Percentiles rank a stretch among this genome's conserved stretches.
phyloP scores from a whole-genome alignment of 2,329 filamentous ascomycete genomes.

The Trichoderma pleuroti region DNA sequence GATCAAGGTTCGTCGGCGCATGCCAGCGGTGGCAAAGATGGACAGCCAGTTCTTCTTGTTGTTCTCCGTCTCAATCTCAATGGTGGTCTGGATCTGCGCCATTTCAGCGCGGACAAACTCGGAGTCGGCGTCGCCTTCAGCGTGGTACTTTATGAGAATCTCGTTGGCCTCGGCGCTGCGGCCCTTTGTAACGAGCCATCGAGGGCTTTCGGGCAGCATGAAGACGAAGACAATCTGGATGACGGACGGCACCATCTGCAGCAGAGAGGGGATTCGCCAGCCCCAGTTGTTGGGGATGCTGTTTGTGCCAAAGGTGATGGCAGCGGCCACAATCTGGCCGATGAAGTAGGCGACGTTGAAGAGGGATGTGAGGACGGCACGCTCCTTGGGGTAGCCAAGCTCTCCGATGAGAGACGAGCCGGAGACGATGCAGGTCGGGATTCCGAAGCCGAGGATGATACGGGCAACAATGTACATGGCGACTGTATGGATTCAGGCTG shows the following conservation, averaged over 20 bases:
- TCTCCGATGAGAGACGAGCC: constrained; percentile 3
- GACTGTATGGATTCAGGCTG: background rate
- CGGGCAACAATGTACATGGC: constrained; percentile 8
- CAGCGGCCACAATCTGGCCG: background rate
- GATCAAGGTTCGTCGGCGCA: background rate
- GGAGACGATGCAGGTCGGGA: constrained; percentile 2
- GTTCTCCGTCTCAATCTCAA: background rate
- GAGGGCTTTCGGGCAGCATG: constrained; percentile 11
- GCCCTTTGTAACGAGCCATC: constrained; percentile 15
- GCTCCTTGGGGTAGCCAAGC: constrained; percentile 5
- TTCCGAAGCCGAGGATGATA: constrained; percentile 4
- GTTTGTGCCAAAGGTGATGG: constrained; percentile 2
- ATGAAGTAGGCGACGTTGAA: constrained; percentile 9
- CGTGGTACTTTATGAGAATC: constrained; percentile 9
- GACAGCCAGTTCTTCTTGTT: constrained; percentile 1
- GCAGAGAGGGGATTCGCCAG: constrained; percentile 14
- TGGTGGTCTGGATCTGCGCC: background rate
- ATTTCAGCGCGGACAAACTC: constrained; percentile 16
- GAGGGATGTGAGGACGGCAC: background rate
- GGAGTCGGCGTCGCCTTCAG: constrained; percentile 6
- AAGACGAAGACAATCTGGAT: constrained; percentile 9
- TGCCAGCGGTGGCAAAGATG: background rate
- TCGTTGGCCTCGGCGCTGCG: constrained; percentile 5
- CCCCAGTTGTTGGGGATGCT: background rate
- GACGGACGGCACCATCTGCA: constrained; percentile 14